Percentiles rank a stretch among this genome's conserved stretches.
Conservation (phyloP, 495 filamentous ascomycete genomes). For the Neurospora sp. region DNA sequence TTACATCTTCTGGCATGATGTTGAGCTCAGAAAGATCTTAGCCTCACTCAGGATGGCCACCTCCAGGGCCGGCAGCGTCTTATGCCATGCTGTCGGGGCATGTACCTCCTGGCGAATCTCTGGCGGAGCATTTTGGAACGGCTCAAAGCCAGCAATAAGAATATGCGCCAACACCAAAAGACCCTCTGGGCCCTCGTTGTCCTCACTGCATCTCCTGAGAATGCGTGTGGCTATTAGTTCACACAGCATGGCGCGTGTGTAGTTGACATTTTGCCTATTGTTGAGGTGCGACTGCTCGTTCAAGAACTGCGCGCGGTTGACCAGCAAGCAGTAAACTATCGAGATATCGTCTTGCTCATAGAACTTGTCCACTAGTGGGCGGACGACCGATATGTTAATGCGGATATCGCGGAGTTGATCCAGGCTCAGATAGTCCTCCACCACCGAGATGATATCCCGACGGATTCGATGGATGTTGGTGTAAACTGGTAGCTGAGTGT, state of each 20-base stretch:
- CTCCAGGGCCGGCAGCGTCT: conserved; percentile 57
- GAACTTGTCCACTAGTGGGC: conserved; percentile 58
- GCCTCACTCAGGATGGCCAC: conserved; percentile 61
- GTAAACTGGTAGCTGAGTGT: conserved; percentile 41
- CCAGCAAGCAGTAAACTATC: conserved; percentile 58
- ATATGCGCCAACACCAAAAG: conserved; percentile 59
- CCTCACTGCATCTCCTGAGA: conserved; percentile 56
- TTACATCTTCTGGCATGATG: conserved; percentile 57
- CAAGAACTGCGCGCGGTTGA: conserved; percentile 60
- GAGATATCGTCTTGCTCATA: conserved; percentile 62
- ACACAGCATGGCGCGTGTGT: conserved; percentile 55
- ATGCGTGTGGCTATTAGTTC: conserved; percentile 59
- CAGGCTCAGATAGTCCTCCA: conserved; percentile 44
- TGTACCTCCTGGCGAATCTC: conserved; percentile 42
- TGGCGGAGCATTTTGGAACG: conserved; percentile 57
- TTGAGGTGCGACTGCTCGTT: conserved; percentile 53
- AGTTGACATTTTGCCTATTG: conserved; percentile 60
- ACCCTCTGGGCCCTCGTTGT: conserved; percentile 46
- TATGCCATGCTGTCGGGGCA: conserved; percentile 39
- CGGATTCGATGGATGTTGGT: conserved; percentile 43
- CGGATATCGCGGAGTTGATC: conserved; percentile 59
- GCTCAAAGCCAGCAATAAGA: conserved; percentile 62
- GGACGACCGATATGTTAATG: conserved; percentile 59
- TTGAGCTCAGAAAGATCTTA: conserved; percentile 54
- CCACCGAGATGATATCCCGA: conserved; percentile 40